phyloP scores from a whole-genome alignment of 768 basidiomycete species.

The Cantharellus anzutake region DNA sequence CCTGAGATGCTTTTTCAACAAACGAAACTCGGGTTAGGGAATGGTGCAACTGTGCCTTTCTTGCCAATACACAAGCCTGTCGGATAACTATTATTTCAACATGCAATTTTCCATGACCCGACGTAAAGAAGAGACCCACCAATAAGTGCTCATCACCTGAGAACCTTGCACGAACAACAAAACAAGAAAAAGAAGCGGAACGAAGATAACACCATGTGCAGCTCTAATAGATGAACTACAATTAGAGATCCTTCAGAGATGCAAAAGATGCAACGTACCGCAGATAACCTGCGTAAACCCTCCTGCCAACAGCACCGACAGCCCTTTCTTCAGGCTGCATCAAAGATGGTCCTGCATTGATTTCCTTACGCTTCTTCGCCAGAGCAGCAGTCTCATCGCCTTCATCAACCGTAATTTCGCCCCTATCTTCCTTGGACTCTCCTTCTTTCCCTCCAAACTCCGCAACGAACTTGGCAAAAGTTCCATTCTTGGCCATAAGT shows the following conservation, averaged over 20 bases:
- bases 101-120: conserved; percentile 50
- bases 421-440: conserved; percentile 10
- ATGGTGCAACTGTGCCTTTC: conserved; percentile 28
- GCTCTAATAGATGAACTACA: conserved; percentile 28
- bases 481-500: conserved; percentile 11
- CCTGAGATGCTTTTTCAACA: conserved; percentile 12
- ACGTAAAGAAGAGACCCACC: conserved; percentile 23
- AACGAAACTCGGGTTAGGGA: not conserved
- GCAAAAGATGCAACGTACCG: not conserved
- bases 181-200: conserved; percentile 25
- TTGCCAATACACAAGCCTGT: conserved; percentile 5
- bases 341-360: conserved; percentile 9
- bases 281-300: conserved; percentile 28
- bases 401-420: conserved; percentile 8
- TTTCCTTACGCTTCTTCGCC: not conserved
- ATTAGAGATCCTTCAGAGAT: not conserved
- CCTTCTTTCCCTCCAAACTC: conserved; percentile 32
- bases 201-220: conserved; percentile 28
- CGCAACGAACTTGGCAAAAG: conserved; percentile 25
- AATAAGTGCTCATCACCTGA: not conserved
- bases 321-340: conserved; percentile 39
- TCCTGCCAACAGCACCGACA: conserved; percentile 32
- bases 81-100: conserved; percentile 32
- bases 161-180: conserved; percentile 22
- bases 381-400: not conserved